Conservation (phyloP, 179 eudicot species). For the Silene coronaria region DNA sequence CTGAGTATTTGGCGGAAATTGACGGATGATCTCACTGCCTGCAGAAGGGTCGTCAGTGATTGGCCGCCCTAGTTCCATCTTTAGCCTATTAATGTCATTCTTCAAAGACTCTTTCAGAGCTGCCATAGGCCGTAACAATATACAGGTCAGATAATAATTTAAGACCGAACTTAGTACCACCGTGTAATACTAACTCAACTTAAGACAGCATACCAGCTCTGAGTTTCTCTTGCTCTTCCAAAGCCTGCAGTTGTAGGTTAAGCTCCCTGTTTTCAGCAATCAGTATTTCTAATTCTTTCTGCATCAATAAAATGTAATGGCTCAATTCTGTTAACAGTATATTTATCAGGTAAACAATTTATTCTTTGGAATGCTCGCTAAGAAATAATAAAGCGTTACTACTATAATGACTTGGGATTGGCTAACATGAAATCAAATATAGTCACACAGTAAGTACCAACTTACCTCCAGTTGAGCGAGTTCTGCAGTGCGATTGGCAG, state of each 20-base stretch:
- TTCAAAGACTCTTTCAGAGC: constrained; percentile 73
- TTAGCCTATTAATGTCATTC: constrained; percentile 70
- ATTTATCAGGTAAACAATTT: not conserved
- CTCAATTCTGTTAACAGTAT: not conserved
- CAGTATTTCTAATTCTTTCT: constrained; percentile 79
- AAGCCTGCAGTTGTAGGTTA: constrained; percentile 66
- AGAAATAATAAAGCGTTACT: too few species aligned
- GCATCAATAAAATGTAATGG: constrained; percentile 28
- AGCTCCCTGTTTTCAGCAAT: constrained; percentile 81
- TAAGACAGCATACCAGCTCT: constrained; percentile 54
- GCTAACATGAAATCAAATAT: too few species aligned
- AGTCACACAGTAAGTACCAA: constrained; percentile 10
- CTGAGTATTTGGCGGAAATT: not conserved
- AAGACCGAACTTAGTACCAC: not conserved
- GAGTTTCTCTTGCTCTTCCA: constrained; percentile 93
- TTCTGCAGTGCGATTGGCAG: constrained; percentile 62
- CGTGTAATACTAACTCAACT: not conserved
- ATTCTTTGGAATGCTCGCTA: too few species aligned
- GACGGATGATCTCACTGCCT: constrained; percentile 36
- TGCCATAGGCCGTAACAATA: constrained; percentile 20
- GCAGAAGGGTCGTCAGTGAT: constrained; percentile 34
- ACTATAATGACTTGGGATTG: too few species aligned
- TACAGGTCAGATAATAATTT: not conserved
- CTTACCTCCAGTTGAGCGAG: constrained; percentile 56
- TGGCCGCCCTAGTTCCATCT: constrained; percentile 58